A percentile compares a stretch with the other conserved stretches of the same genome.
These are phyloP conservation scores for Pinus albicaulis DNA, from an alignment of 75 land plant species.

Conservation along the genomic window DNA sequence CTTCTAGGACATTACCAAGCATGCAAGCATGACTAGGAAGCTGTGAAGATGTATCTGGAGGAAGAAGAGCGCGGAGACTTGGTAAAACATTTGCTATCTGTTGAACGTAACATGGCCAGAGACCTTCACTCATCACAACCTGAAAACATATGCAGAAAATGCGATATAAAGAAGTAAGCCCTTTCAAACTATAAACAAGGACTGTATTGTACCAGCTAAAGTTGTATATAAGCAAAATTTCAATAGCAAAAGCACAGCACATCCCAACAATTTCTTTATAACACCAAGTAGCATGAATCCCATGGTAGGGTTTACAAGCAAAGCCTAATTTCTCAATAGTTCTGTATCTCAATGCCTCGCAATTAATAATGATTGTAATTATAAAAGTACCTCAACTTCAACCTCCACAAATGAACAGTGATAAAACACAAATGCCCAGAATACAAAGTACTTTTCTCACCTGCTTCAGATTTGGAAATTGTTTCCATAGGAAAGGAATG, in stretches of 20 bases:
- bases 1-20: conserved; percentile 85
- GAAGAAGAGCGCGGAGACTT: conserved; percentile 45
- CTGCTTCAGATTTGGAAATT: conserved; percentile 71
- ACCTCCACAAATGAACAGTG: neutral
- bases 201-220: neutral
- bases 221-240: neutral
- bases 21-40: conserved; percentile 80
- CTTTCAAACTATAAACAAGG: neutral
- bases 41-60: conserved; percentile 44
- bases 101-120: conserved; percentile 57
- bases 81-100: conserved; percentile 61
- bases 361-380: neutral
- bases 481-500: conserved; percentile 77
- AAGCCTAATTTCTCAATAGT: neutral
- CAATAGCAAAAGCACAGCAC: neutral
- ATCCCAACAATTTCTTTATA: neutral
- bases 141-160: conserved; percentile 18
- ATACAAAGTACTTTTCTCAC: conserved; percentile 27
- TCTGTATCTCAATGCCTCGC: neutral
- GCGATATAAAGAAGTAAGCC: neutral
- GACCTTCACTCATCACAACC: conserved; percentile 53
- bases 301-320: neutral
- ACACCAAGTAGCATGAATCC: too few species aligned
- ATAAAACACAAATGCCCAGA: conserved; percentile 1
- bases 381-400: neutral